Percentiles rank a stretch among this genome's conserved stretches.
Conservation (phyloP, 441 rosid genomes). For the Melastoma candidum region DNA sequence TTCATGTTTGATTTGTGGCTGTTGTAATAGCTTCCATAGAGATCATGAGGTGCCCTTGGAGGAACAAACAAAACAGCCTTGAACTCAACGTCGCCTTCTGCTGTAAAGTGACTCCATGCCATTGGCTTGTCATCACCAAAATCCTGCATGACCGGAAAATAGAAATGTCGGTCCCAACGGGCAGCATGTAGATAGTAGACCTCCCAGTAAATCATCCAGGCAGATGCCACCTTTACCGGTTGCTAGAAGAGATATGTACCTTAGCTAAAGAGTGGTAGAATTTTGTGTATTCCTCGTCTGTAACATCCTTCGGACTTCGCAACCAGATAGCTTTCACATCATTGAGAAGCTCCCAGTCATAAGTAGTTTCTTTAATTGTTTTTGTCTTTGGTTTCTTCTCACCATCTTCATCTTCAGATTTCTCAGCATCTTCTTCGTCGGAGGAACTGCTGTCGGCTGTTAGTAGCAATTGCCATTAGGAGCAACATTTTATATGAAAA, state of each 20-base stretch:
- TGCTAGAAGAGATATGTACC: constrained; percentile 27
- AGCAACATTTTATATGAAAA: background rate
- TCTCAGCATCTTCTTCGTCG: constrained; percentile 56
- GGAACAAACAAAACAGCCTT: constrained; percentile 89
- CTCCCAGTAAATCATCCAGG: background rate
- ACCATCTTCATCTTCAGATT: constrained; percentile 57
- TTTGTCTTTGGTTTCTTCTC: constrained; percentile 81
- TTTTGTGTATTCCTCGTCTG: constrained; percentile 79
- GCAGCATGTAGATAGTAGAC: background rate
- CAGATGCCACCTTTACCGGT: background rate
- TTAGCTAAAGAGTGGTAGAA: constrained; percentile 76
- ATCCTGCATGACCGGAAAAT: constrained; percentile 38
- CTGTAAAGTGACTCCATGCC: constrained; percentile 85
- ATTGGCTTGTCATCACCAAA: constrained; percentile 74
- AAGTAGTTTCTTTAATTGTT: constrained; percentile 62
- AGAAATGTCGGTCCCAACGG: background rate
- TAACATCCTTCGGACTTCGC: constrained; percentile 86
- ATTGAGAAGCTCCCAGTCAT: constrained; percentile 86
- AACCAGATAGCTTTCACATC: constrained; percentile 97
- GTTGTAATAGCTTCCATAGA: constrained; percentile 86
- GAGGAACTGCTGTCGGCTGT: constrained; percentile 43
- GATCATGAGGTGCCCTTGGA: constrained; percentile 87
- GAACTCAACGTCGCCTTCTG: constrained; percentile 98
- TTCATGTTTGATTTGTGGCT: constrained; percentile 73
- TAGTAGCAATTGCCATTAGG: constrained; percentile 8